Evolutionary conservation across 208 protist genomes (phyloP).

Genomic region (Endotrypanum monterogeii): DNA sequence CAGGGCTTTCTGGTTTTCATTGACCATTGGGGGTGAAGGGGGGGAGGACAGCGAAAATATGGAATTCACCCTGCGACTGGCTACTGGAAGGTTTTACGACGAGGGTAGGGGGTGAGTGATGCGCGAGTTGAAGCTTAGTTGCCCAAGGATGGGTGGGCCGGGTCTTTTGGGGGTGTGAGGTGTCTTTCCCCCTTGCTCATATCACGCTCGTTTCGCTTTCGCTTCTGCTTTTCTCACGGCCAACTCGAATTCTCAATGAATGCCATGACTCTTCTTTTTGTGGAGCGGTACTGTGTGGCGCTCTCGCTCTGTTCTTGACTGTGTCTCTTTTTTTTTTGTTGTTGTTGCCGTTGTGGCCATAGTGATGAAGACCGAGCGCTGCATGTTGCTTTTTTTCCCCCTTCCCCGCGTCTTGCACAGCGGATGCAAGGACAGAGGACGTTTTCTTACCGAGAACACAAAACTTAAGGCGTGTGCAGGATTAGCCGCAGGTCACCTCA

Average conservation of each 20-base stretch:
- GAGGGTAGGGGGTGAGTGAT: constrained; percentile 8
- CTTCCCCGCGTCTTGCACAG: too few relatives aligned
- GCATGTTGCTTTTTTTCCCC: too few relatives aligned
- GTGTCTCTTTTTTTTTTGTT: neutral
- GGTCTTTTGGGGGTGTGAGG: neutral
- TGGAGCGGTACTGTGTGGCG: neutral
- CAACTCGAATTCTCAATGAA: neutral
- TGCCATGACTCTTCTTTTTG: too few relatives aligned
- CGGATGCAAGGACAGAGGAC: too few relatives aligned
- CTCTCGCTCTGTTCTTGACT: neutral
- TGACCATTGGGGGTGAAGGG: neutral
- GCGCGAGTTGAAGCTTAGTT: neutral
- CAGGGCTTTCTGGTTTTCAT: neutral
- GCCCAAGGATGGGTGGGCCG: neutral
- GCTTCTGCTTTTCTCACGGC: neutral
- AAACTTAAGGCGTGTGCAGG: neutral
- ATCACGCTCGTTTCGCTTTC: neutral
- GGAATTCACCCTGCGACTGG: constrained; percentile 39
- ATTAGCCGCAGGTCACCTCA: neutral
- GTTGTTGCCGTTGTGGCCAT: too few relatives aligned
- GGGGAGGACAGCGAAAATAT: neutral
- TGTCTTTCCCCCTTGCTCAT: neutral
- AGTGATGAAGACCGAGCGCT: too few relatives aligned
- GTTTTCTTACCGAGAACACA: neutral
- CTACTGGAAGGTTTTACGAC: constrained; percentile 38